Conservation (phyloP, 352 stramenopile genomes). For the Globisporangium spinosum region DNA sequence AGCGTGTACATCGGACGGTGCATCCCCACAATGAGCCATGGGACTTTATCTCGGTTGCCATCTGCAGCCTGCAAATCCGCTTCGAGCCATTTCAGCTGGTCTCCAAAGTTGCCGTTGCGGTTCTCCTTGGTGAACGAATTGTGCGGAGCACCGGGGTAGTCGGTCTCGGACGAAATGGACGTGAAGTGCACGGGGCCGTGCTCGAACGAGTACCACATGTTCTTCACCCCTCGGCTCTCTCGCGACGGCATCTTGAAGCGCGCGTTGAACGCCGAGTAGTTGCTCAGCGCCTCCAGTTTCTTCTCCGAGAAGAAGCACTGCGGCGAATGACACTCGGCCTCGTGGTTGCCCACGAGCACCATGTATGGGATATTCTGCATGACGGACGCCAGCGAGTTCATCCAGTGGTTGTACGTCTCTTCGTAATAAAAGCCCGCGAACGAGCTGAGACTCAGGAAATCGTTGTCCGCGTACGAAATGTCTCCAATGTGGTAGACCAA, state of each 20-base stretch:
- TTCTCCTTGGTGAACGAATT: constrained; percentile 31
- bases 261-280: constrained; percentile 83
- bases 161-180: constrained; percentile 78
- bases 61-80: constrained; percentile 40
- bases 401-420: constrained; percentile 83
- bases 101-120: constrained; percentile 40
- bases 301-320: constrained; percentile 41
- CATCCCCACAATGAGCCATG: constrained; percentile 54
- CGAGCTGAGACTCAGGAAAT: constrained; percentile 18
- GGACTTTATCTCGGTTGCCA: constrained; percentile 37
- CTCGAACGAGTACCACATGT: constrained; percentile 91
- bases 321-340: constrained; percentile 85
- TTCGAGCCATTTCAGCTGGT: constrained; percentile 53
- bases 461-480: constrained; percentile 48
- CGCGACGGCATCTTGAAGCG: constrained; percentile 83
- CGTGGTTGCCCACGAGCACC: constrained; percentile 83
- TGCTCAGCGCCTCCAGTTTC: constrained; percentile 56
- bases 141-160: constrained; percentile 37
- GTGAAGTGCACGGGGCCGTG: constrained; percentile 81
- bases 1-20: constrained; percentile 43
- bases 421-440: constrained; percentile 81
- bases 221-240: constrained; percentile 50
- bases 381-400: constrained; percentile 53
- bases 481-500: constrained; percentile 75
- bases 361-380: constrained; percentile 75